These are phyloP conservation scores for Candida khao-thaluensis DNA, from an alignment of 805 yeast species.

Conservation along the genomic window DNA sequence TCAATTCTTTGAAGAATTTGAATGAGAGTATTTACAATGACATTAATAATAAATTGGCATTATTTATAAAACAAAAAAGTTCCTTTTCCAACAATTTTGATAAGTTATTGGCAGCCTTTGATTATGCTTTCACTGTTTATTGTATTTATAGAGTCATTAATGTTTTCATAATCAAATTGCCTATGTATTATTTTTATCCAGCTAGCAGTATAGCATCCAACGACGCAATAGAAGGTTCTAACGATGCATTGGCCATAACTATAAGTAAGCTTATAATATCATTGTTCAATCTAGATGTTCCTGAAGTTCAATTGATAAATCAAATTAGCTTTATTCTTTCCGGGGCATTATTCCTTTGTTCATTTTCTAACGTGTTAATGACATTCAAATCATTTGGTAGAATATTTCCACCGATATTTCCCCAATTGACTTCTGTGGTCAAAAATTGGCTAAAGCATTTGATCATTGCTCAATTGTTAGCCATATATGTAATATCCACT, in stretches of 20 bases:
- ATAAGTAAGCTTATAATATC: slow-evolving; percentile 35
- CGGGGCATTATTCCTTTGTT: slow-evolving; percentile 57
- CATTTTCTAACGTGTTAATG: slow-evolving; percentile 60
- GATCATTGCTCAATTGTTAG: slow-evolving; percentile 45
- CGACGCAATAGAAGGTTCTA: slow-evolving; percentile 15
- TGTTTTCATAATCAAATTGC: slow-evolving; percentile 42
- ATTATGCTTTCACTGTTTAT: slow-evolving; percentile 41
- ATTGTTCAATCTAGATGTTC: slow-evolving; percentile 15
- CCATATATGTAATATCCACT: slow-evolving; percentile 52
- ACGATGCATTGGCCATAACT: slow-evolving; percentile 51
- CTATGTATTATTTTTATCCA: slow-evolving; percentile 23
- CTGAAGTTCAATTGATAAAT: slow-evolving; percentile 42
- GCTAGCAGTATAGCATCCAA: background rate
- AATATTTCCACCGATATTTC: slow-evolving; percentile 23
- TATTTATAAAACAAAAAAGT: slow-evolving; percentile 14
- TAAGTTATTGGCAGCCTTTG: slow-evolving; percentile 16
- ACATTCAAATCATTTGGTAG: slow-evolving; percentile 55
- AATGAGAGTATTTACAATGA: slow-evolving; percentile 31
- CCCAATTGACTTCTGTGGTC: slow-evolving; percentile 13
- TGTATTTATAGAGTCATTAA: slow-evolving; percentile 48
- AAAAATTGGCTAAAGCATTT: slow-evolving; percentile 38
- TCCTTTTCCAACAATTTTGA: slow-evolving; percentile 1
- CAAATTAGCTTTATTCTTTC: slow-evolving; percentile 54
- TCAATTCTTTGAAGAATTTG: slow-evolving; percentile 35
- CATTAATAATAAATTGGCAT: slow-evolving; percentile 20